Evolutionary conservation across 2,329 filamentous ascomycete genomes (phyloP).

Genomic region (Emergomyces pasteurianus): DNA sequence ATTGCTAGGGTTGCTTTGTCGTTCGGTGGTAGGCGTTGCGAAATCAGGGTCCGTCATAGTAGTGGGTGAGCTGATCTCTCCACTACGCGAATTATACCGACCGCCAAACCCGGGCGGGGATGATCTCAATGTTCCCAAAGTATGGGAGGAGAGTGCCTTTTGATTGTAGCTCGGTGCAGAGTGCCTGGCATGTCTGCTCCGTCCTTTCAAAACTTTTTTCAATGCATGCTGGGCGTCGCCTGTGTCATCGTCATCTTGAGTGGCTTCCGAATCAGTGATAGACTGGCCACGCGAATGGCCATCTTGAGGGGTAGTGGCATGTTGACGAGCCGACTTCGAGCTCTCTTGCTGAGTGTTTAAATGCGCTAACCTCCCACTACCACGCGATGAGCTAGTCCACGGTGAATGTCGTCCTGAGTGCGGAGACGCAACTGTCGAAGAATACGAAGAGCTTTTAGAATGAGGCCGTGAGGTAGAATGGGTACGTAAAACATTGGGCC

Average conservation of each 20-base stretch:
- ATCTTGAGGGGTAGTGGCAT: slow-evolving; percentile 15
- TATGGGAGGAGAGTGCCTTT: slow-evolving; percentile 20
- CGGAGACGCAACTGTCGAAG: slow-evolving; percentile 29
- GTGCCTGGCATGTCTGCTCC: slow-evolving; percentile 15
- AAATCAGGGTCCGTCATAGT: slow-evolving; percentile 40
- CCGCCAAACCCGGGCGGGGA: slow-evolving; percentile 30
- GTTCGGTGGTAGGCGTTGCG: slow-evolving; percentile 42
- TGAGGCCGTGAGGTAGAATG: slow-evolving; percentile 28
- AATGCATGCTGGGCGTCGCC: slow-evolving; percentile 37
- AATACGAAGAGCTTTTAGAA: slow-evolving; percentile 33
- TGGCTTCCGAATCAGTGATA: slow-evolving; percentile 14
- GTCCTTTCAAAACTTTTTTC: slow-evolving; percentile 30
- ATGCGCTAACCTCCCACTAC: slow-evolving; percentile 15
- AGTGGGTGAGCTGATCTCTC: slow-evolving; percentile 37
- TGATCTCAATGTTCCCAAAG: slow-evolving; percentile 25
- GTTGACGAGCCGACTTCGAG: slow-evolving; percentile 24
- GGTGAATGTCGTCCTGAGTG: slow-evolving; percentile 32
- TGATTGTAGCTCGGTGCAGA: slow-evolving; percentile 19
- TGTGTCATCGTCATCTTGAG: slow-evolving; percentile 16
- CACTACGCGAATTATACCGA: slow-evolving; percentile 26
- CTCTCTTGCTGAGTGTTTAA: slow-evolving; percentile 15
- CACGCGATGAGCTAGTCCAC: slow-evolving; percentile 26
- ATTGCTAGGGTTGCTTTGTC: slow-evolving; percentile 39
- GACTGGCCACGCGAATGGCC: slow-evolving; percentile 12
- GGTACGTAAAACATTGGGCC: slow-evolving; percentile 20